phyloP scores from a whole-genome alignment of 352 stramenopile species.

The Blastocystis sp. region DNA sequence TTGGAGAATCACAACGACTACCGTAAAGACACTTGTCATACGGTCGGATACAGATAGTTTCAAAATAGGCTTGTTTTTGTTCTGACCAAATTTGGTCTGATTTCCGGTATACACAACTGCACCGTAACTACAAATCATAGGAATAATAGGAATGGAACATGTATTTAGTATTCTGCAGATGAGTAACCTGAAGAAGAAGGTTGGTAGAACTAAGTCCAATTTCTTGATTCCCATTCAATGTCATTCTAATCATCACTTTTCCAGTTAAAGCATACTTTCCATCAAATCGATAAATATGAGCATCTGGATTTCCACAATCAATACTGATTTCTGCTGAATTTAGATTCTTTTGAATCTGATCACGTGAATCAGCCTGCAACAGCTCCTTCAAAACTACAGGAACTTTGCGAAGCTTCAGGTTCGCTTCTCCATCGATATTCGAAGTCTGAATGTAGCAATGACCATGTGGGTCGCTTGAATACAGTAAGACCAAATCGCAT shows the following conservation, averaged over 20 bases:
- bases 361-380: conserved; percentile 69
- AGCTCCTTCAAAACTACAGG: conserved; percentile 75
- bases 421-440: conserved; percentile 84
- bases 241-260: background rate
- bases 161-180: conserved; percentile 82
- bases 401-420: conserved; percentile 82
- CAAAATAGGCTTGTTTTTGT: conserved; percentile 75
- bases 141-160: conserved; percentile 72
- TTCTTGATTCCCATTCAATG: background rate
- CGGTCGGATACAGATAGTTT: conserved; percentile 78
- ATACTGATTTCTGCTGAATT: background rate
- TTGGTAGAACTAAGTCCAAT: conserved; percentile 45
- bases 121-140: conserved; percentile 67
- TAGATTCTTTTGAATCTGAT: conserved; percentile 67
- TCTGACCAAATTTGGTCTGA: conserved; percentile 87
- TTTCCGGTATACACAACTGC: conserved; percentile 83
- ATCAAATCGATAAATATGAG: conserved; percentile 83
- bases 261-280: conserved; percentile 69
- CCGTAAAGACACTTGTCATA: conserved; percentile 78
- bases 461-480: conserved; percentile 41
- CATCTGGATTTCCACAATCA: conserved; percentile 73
- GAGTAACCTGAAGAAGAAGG: conserved; percentile 83
- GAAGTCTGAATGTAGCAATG: conserved; percentile 81
- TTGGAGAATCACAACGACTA: conserved; percentile 77
- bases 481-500: conserved; percentile 69